phyloP scores from a whole-genome alignment of 768 basidiomycete genomes.

The Mycena polygramma region DNA sequence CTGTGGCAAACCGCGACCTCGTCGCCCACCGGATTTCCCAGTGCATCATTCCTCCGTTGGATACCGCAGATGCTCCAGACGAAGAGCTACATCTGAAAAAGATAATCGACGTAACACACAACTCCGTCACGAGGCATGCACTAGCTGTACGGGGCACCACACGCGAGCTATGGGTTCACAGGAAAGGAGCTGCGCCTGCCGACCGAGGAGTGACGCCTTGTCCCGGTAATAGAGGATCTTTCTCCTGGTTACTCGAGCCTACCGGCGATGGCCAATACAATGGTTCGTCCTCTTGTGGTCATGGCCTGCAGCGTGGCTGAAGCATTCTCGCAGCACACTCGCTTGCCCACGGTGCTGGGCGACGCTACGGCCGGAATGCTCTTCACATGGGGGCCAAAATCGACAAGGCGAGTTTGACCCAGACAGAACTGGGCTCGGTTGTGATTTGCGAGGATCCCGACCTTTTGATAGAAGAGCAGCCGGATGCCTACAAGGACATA shows the following conservation, averaged over 20 bases:
- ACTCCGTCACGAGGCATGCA: constrained; percentile 48
- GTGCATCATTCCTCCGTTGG: constrained; percentile 43
- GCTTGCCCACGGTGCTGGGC: constrained; percentile 55
- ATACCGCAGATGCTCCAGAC: constrained; percentile 7
- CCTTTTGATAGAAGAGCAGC: constrained; percentile 54
- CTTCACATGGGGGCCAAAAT: constrained; percentile 48
- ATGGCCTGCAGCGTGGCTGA: not conserved
- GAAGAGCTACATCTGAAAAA: constrained; percentile 31
- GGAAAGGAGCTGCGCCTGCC: constrained; percentile 56
- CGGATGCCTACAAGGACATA: constrained; percentile 55
- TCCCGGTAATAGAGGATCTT: constrained; percentile 56
- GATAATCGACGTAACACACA: constrained; percentile 54
- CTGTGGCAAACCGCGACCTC: constrained; percentile 53
- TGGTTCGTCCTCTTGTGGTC: constrained; percentile 37
- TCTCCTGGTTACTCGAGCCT: constrained; percentile 51
- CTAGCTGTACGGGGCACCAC: constrained; percentile 37
- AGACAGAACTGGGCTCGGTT: constrained; percentile 51
- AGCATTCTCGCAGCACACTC: constrained; percentile 44
- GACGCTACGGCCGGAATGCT: constrained; percentile 49
- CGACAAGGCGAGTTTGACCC: constrained; percentile 45
- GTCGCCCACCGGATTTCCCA: constrained; percentile 52
- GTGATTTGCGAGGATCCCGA: constrained; percentile 52
- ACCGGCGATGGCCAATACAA: constrained; percentile 51
- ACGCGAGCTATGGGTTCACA: constrained; percentile 50
- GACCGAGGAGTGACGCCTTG: constrained; percentile 51